phyloP scores from a whole-genome alignment of 768 basidiomycete species.

The Trametes coccinea region DNA sequence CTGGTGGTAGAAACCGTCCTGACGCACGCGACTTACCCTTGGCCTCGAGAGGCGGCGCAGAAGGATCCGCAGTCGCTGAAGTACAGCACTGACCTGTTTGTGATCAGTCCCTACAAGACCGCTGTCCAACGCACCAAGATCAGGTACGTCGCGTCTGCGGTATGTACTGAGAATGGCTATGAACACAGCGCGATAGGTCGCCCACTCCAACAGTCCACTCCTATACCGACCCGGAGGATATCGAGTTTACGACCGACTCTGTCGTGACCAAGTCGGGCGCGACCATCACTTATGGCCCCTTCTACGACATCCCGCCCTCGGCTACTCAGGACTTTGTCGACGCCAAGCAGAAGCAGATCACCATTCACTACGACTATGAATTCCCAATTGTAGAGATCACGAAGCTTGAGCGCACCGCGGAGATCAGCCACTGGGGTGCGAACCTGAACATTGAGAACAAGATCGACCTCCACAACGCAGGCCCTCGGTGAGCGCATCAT shows the following conservation, averaged over 20 bases:
- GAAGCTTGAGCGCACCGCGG: conserved; percentile 72
- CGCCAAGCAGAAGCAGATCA: conserved; percentile 62
- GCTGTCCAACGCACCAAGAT: conserved; percentile 84
- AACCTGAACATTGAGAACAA: conserved; percentile 94
- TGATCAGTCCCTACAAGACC: conserved; percentile 83
- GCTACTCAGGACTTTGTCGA: conserved; percentile 54
- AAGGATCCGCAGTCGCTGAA: conserved; percentile 76
- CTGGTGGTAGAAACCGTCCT: conserved; percentile 79
- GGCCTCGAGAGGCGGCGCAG: conserved; percentile 74
- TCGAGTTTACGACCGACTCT: conserved; percentile 59
- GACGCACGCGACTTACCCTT: conserved; percentile 75
- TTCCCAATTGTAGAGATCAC: conserved; percentile 77
- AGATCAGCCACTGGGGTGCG: conserved; percentile 97
- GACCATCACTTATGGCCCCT: conserved; percentile 89
- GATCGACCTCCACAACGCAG: conserved; percentile 82
- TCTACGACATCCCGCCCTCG: conserved; percentile 69
- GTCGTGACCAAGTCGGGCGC: conserved; percentile 72
- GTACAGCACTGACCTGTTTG: conserved; percentile 75
- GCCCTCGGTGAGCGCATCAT: conserved; percentile 66
- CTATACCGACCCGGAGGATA: conserved; percentile 65
- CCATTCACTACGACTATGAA: conserved; percentile 82
- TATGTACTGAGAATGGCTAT: not conserved
- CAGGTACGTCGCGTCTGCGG: conserved; percentile 50
- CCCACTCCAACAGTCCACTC: conserved; percentile 69
- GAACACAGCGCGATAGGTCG: conserved; percentile 46